Evolutionary conservation across 2,329 filamentous ascomycete species (phyloP).

Genomic region (Colletotrichum trifolii): DNA sequence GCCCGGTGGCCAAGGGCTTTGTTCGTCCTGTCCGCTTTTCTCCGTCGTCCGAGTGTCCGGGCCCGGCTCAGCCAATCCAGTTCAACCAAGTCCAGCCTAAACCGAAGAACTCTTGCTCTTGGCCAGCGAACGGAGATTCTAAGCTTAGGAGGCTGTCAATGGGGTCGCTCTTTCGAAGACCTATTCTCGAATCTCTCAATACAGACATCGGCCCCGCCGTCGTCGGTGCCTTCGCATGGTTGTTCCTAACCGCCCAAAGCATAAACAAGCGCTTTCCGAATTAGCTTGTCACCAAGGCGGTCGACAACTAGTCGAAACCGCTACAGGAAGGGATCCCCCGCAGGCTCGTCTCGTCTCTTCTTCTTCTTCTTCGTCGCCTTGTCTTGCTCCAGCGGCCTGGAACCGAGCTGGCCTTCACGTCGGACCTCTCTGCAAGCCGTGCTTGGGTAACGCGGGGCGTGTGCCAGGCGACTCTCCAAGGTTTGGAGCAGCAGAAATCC

Average conservation of each 20-base stretch:
- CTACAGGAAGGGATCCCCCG: constrained; percentile 2
- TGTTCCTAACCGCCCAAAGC: too few species aligned
- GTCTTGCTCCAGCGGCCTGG: not conserved
- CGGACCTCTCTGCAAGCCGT: not conserved
- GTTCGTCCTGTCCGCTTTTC: not conserved
- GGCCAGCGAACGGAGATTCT: too few species aligned
- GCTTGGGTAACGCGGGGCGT: not conserved
- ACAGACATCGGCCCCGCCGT: too few species aligned
- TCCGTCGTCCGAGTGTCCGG: not conserved
- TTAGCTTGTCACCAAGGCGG: not conserved
- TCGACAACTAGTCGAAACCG: constrained; percentile 3
- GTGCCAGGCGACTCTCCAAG: not conserved
- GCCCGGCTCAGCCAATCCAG: too few species aligned
- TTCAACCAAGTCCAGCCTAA: too few species aligned
- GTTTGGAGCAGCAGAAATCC: constrained; percentile 10
- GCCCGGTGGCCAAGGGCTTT: not conserved
- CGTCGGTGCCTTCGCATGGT: too few species aligned
- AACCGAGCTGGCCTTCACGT: too few species aligned
- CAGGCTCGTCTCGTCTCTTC: not conserved
- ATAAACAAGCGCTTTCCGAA: not conserved
- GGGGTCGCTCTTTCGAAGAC: too few species aligned
- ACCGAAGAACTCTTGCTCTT: too few species aligned
- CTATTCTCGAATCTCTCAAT: too few species aligned
- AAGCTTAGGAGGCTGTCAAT: too few species aligned
- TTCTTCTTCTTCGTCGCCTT: not conserved